Percentiles rank a stretch among this genome's conserved stretches.
Evolutionary conservation across 2,329 filamentous ascomycete species (phyloP).

Genomic region (Aaosphaeria pasadenensis): DNA sequence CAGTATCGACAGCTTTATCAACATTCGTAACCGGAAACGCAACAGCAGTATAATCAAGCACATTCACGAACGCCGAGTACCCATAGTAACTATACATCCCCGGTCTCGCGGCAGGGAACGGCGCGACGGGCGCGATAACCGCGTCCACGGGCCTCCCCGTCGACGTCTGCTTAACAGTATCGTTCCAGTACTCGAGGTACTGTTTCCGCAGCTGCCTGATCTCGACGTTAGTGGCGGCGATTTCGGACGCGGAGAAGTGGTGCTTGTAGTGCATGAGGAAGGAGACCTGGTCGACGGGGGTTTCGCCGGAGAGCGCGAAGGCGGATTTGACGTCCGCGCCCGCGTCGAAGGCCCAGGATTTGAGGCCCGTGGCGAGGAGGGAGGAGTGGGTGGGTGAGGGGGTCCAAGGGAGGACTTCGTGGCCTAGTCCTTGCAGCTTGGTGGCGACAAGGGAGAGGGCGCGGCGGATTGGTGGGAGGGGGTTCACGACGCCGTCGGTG

Average conservation of each 20-base stretch:
- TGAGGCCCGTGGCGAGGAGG: slow-evolving; percentile 16
- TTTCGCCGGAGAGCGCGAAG: slow-evolving; percentile 33
- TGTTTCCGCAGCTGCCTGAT: slow-evolving; percentile 28
- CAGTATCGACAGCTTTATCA: slow-evolving; percentile 24
- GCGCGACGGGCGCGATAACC: slow-evolving; percentile 35
- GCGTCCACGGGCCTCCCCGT: slow-evolving; percentile 37
- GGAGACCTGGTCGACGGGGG: slow-evolving; percentile 22
- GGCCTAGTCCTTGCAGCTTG: slow-evolving; percentile 21
- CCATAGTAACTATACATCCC: slow-evolving; percentile 32
- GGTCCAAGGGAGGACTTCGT: slow-evolving; percentile 26
- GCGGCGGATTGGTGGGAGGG: slow-evolving; percentile 33
- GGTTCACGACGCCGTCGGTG: slow-evolving; percentile 33
- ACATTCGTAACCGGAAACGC: slow-evolving; percentile 33
- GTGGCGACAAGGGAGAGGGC: slow-evolving; percentile 27
- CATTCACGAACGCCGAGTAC: slow-evolving; percentile 28
- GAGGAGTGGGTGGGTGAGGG: slow-evolving; percentile 18
- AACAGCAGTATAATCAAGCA: slow-evolving; percentile 32
- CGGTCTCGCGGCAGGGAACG: slow-evolving; percentile 32
- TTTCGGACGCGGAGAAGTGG: slow-evolving; percentile 23
- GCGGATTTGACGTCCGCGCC: slow-evolving; percentile 27
- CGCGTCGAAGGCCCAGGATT: slow-evolving; percentile 31
- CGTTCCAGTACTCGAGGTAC: slow-evolving; percentile 39
- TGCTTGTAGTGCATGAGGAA: slow-evolving; percentile 13
- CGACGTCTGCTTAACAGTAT: slow-evolving; percentile 17
- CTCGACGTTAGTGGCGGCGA: slow-evolving; percentile 30